Evolutionary conservation across 2,329 filamentous ascomycete genomes (phyloP).

Genomic region (Cryphonectria nitschkei): DNA sequence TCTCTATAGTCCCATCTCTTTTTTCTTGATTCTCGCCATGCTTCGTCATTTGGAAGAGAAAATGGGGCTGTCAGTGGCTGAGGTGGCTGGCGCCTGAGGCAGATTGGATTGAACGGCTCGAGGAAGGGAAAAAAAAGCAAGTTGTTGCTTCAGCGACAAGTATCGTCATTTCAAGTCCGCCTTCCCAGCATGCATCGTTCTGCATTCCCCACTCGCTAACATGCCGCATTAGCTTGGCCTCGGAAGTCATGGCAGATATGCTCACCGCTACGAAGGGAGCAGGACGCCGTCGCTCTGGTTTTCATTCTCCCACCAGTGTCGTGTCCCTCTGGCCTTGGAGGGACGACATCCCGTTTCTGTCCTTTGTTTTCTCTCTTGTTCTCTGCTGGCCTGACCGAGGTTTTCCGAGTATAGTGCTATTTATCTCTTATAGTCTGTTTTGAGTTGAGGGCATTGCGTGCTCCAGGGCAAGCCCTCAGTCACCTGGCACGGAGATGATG

Average conservation of each 20-base stretch:
- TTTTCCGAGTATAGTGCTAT: not conserved
- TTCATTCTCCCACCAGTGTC: not conserved
- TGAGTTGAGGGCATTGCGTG: not conserved
- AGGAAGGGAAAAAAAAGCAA: conserved; percentile 12
- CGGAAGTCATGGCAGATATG: not conserved
- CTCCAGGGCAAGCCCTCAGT: not conserved
- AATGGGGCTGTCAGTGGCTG: conserved; percentile 5
- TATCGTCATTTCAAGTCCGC: not conserved
- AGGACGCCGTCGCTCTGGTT: not conserved
- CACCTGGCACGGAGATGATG: conserved; percentile 9
- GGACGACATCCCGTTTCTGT: not conserved
- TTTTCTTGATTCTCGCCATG: not conserved
- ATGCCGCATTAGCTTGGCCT: conserved; percentile 5
- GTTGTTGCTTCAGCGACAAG: not conserved
- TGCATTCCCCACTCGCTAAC: not conserved
- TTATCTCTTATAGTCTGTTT: not conserved
- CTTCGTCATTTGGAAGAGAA: not conserved
- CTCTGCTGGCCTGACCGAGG: not conserved
- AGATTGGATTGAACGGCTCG: conserved; percentile 5
- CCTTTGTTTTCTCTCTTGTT: not conserved
- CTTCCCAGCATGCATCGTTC: not conserved
- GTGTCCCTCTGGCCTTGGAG: not conserved
- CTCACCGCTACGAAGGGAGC: conserved; percentile 5
- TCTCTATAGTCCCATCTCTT: not conserved
- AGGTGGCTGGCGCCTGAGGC: not conserved